Evolutionary conservation across 306 rosid genomes (phyloP), one percentile per base, ranked within the genome.

Genomic region (Cotoneaster glaucophyllus): DNA sequence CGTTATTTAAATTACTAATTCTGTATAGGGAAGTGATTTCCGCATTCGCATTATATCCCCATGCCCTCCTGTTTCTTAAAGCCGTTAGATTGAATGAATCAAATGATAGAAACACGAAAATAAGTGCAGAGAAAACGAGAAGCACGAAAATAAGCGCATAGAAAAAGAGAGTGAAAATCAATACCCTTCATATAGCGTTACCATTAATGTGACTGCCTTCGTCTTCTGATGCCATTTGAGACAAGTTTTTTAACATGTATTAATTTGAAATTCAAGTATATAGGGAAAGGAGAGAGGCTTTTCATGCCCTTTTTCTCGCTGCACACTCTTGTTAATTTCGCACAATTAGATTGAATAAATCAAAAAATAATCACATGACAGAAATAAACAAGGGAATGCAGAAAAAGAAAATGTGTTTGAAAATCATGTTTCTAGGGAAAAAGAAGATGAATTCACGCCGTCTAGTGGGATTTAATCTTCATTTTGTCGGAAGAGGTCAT

Each of bases 1-100:
- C 68, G 72, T 75, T 73, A 0, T 67, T 79, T 41, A 67, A 69
- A 8, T 79, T 41, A 44, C n/a, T 44, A 29, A 32, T 74, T 74
- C 12, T 73, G 44, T 69, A 18, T 73, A 53, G 25, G 28, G 7
- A 50, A 50, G 54, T 50, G 54, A 15, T 17, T 50, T 50, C 8
- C 21, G 54, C 54, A 50, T 18, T 15, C 8, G 21, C 21, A 2
- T 50, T 5, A 50, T 6, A 18, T 5, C 8, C 54, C 21, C 21
- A 3, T 17, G 54, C 54, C 0, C 21, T 48, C 54, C 21, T 5
- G 54, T 48, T 15, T 48, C 21, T 48, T 48, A 50, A 15, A 5
- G 54, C 9, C 8, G 15, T 18, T 15, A 5, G 54, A 17, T 50
- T 50, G 54, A 50, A 50, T 17, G 21, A 15, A 48, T 48, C 54